phyloP scores from a whole-genome alignment of 768 basidiomycete genomes.

The Boletus pseudopeckii region DNA sequence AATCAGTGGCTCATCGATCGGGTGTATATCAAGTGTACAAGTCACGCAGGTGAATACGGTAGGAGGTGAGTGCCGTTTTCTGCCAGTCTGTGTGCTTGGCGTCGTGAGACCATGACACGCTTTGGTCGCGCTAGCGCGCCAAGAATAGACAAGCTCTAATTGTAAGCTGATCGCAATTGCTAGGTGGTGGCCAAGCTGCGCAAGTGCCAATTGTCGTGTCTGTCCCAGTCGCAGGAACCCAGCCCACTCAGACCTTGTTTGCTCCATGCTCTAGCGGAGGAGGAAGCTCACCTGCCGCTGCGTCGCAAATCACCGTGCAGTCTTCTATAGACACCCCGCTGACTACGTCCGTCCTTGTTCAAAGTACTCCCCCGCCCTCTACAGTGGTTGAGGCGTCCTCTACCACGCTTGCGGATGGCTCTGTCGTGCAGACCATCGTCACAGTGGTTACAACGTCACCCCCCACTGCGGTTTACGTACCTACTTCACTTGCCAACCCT shows the following conservation, averaged over 20 bases:
- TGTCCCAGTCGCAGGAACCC: constrained; percentile 30
- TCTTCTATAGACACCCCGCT: constrained; percentile 9
- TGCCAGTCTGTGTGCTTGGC: not conserved
- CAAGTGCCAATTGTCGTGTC: constrained; percentile 42
- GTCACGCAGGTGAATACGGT: constrained; percentile 33
- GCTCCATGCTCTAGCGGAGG: constrained; percentile 35
- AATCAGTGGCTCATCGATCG: constrained; percentile 22
- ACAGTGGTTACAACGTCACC: constrained; percentile 39
- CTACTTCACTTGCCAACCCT: constrained; percentile 14
- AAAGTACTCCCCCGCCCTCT: constrained; percentile 32
- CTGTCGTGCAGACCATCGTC: constrained; percentile 33
- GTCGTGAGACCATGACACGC: constrained; percentile 19
- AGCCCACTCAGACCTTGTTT: constrained; percentile 39
- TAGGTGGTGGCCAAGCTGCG: constrained; percentile 30
- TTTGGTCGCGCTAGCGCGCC: not conserved
- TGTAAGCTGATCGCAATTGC: constrained; percentile 15
- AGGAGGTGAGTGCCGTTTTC: constrained; percentile 29
- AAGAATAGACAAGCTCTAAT: constrained; percentile 1
- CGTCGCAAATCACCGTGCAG: constrained; percentile 5
- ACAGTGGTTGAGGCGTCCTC: constrained; percentile 31
- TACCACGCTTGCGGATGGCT: constrained; percentile 41
- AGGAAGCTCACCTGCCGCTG: constrained; percentile 1
- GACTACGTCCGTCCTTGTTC: constrained; percentile 26
- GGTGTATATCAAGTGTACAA: constrained; percentile 28
- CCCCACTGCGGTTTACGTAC: constrained; percentile 29